Conservation (phyloP, 345 rosid genomes). For the Acer negundo region DNA sequence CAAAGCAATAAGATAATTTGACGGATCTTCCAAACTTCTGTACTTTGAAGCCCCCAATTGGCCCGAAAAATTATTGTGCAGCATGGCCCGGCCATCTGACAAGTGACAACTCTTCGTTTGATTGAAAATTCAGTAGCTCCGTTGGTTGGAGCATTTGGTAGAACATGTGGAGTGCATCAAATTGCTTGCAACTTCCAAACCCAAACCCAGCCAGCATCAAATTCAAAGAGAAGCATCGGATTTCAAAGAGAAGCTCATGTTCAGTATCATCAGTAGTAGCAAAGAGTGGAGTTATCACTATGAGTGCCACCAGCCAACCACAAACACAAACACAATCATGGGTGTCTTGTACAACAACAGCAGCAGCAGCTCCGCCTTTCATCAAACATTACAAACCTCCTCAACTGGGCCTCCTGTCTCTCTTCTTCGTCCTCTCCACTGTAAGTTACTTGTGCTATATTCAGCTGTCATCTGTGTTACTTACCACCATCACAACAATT, state of each 20-base stretch:
- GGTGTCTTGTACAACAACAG: background rate
- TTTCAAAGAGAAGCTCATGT: background rate
- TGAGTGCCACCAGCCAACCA: background rate
- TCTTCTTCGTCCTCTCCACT: slow-evolving; percentile 36
- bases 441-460: slow-evolving; percentile 8
- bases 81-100: background rate
- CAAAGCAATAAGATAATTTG: too few relatives aligned
- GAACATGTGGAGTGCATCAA: background rate
- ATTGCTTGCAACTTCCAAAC: background rate
- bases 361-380: background rate
- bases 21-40: too few relatives aligned
- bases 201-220: background rate
- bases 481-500: background rate
- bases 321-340: background rate
- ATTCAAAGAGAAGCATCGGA: background rate
- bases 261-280: background rate
- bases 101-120: too few relatives aligned
- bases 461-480: background rate
- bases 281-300: background rate
- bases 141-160: background rate
- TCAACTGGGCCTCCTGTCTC: slow-evolving; percentile 34
- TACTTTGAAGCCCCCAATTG: too few relatives aligned
- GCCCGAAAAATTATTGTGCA: background rate
- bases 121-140: background rate
- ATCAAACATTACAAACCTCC: slow-evolving; percentile 15